phyloP scores from a whole-genome alignment of 73 alveolate species.

The Tetrahymena elliotti region DNA sequence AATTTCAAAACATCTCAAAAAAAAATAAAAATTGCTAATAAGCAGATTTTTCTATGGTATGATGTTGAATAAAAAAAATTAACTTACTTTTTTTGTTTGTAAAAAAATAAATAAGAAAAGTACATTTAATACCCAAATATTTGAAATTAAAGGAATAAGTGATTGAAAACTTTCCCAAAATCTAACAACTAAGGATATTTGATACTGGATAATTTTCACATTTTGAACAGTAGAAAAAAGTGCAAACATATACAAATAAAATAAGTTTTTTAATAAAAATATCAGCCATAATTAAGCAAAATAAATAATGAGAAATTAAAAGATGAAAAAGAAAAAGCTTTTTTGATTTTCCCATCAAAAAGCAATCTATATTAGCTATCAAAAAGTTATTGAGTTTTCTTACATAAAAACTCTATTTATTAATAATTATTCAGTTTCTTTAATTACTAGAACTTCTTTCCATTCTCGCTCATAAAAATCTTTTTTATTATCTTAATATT shows the following conservation, averaged over 20 bases:
- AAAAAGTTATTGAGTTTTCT: not conserved
- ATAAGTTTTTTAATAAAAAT: not conserved
- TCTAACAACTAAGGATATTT: not conserved
- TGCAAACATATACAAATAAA: too few relatives aligned
- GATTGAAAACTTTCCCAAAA: not conserved
- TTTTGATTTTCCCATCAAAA: not conserved
- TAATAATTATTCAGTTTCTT: not conserved
- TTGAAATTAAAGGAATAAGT: not conserved
- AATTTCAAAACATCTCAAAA: not conserved
- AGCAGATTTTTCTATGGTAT: not conserved
- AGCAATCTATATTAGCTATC: not conserved
- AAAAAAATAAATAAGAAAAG: not conserved
- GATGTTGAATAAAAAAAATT: not conserved
- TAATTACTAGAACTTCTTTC: not conserved
- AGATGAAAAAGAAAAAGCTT: not conserved
- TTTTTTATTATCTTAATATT: too few relatives aligned
- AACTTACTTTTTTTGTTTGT: not conserved
- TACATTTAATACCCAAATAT: not conserved
- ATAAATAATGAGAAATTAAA: not conserved
- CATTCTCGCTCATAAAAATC: not conserved
- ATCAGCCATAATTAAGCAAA: not conserved
- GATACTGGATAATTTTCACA: not conserved
- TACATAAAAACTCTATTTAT: not conserved
- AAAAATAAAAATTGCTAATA: not conserved
- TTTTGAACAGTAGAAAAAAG: not conserved